phyloP scores from a whole-genome alignment of 2,329 filamentous ascomycete species.

The Colletotrichum sp. region DNA sequence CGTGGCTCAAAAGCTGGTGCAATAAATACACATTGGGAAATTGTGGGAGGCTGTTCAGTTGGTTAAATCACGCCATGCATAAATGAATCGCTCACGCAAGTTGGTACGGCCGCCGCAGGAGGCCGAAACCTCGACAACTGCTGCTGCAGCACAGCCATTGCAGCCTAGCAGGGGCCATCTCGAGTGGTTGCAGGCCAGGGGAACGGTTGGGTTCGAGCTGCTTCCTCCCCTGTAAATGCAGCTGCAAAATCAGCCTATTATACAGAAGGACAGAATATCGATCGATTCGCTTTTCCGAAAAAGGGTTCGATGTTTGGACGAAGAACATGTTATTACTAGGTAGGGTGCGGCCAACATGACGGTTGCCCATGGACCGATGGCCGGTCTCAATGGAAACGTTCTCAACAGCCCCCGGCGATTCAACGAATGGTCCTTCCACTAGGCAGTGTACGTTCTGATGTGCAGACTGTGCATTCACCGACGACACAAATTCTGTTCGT shows the following conservation, averaged over 20 bases:
- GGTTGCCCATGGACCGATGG: not conserved
- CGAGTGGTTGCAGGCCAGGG: not conserved
- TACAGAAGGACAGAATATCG: accelerated
- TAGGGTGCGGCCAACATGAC: not conserved
- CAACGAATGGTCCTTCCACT: not conserved
- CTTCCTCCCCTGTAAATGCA: not conserved
- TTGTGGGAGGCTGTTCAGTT: not conserved
- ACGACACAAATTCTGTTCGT: not conserved
- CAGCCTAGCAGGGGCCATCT: not conserved
- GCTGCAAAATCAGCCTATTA: accelerated
- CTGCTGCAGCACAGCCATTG: not conserved
- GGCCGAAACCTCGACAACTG: not conserved
- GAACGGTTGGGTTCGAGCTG: accelerated
- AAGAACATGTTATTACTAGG: not conserved
- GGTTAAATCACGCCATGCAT: accelerated
- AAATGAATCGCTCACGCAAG: not conserved
- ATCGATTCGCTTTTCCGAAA: not conserved
- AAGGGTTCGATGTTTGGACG: not conserved
- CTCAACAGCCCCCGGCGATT: not conserved
- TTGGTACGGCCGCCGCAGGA: not conserved
- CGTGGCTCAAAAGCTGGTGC: accelerated
- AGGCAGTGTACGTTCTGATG: not conserved
- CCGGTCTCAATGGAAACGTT: not conserved
- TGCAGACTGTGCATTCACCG: too few species aligned
- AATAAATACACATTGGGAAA: not conserved